phyloP scores from a whole-genome alignment of 768 basidiomycete species.

The Lanmaoa pseudosensibilis region DNA sequence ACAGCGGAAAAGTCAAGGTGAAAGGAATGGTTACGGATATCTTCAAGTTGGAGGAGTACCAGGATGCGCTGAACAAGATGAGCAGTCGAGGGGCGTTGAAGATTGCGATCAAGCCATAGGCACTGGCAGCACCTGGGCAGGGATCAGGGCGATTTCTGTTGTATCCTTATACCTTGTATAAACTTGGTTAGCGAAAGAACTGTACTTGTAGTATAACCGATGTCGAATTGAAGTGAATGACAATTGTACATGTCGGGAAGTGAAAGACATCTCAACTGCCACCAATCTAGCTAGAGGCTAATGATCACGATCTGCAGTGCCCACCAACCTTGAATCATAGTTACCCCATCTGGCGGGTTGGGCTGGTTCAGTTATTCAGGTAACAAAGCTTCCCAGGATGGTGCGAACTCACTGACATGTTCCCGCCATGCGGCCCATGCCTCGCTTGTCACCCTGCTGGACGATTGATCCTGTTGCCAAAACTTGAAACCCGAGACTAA shows the following conservation, averaged over 20 bases:
- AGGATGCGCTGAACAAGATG: conserved; percentile 73
- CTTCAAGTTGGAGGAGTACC: conserved; percentile 68
- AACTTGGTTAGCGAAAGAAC: not conserved
- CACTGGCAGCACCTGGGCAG: not conserved
- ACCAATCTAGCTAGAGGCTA: too few species aligned
- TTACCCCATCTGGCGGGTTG: not conserved
- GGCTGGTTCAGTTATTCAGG: too few species aligned
- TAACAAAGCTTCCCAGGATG: conserved; percentile 22
- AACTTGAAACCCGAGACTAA: not conserved
- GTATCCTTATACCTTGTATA: conserved; percentile 27
- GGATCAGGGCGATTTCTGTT: not conserved
- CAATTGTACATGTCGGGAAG: not conserved
- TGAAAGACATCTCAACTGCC: not conserved
- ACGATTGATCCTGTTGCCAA: not conserved
- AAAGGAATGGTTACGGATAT: conserved; percentile 78
- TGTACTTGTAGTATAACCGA: not conserved
- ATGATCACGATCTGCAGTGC: too few species aligned
- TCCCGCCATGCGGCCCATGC: not conserved
- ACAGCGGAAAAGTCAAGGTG: conserved; percentile 78
- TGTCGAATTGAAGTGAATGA: too few species aligned
- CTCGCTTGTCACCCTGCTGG: not conserved
- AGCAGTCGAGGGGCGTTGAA: conserved; percentile 59
- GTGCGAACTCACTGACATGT: conserved; percentile 1
- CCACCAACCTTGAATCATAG: not conserved
- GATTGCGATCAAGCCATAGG: conserved; percentile 58